These are phyloP conservation scores for Irpex sp. DNA, from an alignment of 1,284 basidiomycete genomes.

Conservation along the genomic window DNA sequence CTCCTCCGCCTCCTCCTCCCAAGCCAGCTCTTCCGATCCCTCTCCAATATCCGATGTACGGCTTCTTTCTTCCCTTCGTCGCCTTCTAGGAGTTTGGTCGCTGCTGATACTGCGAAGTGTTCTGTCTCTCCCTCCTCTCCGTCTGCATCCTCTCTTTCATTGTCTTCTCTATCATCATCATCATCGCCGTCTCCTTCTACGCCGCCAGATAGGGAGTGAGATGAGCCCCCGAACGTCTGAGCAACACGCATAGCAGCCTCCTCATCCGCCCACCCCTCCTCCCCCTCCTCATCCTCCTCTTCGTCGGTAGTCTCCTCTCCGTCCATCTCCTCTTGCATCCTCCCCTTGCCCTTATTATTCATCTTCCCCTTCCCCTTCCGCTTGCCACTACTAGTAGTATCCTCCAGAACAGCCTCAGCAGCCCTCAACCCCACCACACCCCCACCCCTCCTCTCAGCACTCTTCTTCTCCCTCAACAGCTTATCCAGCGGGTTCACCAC, in stretches of 20 bases:
- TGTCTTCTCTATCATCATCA: too few species aligned
- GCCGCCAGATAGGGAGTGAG: too few species aligned
- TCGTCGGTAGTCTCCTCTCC: constrained; percentile 36
- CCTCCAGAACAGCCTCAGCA: constrained; percentile 16
- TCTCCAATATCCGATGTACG: constrained; percentile 36
- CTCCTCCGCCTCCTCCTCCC: constrained; percentile 26
- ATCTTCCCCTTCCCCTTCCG: too few species aligned
- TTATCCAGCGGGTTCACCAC: constrained; percentile 44
- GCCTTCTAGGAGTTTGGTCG: constrained; percentile 32
- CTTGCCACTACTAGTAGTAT: too few species aligned
- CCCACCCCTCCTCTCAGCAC: constrained; percentile 20
- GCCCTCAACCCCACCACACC: constrained; percentile 17
- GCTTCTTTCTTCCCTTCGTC: constrained; percentile 31
- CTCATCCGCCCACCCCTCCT: constrained; percentile 31
- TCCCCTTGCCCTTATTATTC: background rate
- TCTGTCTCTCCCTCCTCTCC: too few species aligned
- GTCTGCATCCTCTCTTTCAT: constrained; percentile 16
- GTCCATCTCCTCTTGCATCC: constrained; percentile 6
- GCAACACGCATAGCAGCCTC: constrained; percentile 33
- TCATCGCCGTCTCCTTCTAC: too few species aligned
- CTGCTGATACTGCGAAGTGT: constrained; percentile 25
- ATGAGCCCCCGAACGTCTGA: constrained; percentile 1
- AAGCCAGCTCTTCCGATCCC: constrained; percentile 27
- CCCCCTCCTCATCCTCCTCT: too few species aligned
- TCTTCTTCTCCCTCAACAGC: constrained; percentile 26